Conservation (phyloP, 176 grass and related monocot species). For the Oryza meyeriana region DNA sequence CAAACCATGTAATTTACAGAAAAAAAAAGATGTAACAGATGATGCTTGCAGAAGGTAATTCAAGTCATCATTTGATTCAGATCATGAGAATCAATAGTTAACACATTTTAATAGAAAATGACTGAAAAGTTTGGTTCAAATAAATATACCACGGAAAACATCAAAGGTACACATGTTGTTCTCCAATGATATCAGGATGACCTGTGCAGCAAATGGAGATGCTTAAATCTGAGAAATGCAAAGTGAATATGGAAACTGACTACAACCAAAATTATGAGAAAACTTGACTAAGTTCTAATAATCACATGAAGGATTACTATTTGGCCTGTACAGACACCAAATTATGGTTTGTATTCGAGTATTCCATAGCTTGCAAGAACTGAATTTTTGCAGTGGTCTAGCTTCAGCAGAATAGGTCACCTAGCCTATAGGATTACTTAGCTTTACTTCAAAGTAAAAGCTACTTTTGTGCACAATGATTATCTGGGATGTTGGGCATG, state of each 20-base stretch:
- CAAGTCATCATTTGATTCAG: conserved; percentile 6
- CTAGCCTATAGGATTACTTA: conserved; percentile 6
- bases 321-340: neutral
- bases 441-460: conserved; percentile 44
- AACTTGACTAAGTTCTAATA: neutral
- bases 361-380: conserved; percentile 28
- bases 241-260: neutral
- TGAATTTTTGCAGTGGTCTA: neutral
- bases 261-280: neutral
- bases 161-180: neutral
- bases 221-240: neutral
- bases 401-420: neutral
- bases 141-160: neutral
- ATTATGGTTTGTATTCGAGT: neutral
- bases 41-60: conserved; percentile 18
- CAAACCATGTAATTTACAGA: neutral
- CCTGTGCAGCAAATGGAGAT: neutral
- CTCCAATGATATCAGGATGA: neutral
- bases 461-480: conserved; percentile 41
- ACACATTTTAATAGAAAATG: neutral
- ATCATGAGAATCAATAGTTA: neutral
- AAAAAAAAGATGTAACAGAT: conserved; percentile 8
- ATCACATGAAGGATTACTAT: neutral
- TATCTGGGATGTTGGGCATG: conserved; percentile 28
- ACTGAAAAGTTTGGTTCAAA: neutral